Conservation (phyloP, 805 yeast species). For the Sungouiella thailandica region DNA sequence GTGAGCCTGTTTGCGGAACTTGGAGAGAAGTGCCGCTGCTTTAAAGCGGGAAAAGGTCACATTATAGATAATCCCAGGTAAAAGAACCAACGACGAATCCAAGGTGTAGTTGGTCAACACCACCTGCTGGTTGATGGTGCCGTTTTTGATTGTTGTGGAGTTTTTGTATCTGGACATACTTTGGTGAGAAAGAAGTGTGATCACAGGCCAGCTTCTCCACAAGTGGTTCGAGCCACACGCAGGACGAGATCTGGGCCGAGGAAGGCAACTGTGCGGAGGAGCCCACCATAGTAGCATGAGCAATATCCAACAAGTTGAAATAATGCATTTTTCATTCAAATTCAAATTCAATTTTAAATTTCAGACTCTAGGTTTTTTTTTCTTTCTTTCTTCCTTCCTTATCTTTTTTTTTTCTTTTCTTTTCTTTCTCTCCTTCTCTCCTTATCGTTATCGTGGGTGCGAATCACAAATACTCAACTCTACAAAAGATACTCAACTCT, state of each 20-base stretch:
- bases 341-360: too few relatives aligned
- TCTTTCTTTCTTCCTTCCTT: too few relatives aligned
- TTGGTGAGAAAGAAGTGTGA: neutral
- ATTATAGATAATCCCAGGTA: conserved; percentile 61
- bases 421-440: too few relatives aligned
- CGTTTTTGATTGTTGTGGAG: conserved; percentile 4
- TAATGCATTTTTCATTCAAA: too few relatives aligned
- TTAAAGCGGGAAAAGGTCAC: conserved; percentile 46
- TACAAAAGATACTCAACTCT: too few relatives aligned
- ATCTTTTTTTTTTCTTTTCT: too few relatives aligned
- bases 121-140: conserved; percentile 12
- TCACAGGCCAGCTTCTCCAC: neutral
- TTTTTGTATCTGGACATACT: conserved; percentile 5
- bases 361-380: too few relatives aligned
- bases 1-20: conserved; percentile 29
- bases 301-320: too few relatives aligned
- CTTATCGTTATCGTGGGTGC: too few relatives aligned
- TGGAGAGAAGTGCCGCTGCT: conserved; percentile 43
- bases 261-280: conserved; percentile 1
- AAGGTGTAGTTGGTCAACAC: conserved; percentile 37
- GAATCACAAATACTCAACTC: too few relatives aligned
- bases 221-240: neutral
- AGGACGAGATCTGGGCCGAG: conserved; percentile 1
- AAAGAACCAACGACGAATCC: conserved; percentile 42
- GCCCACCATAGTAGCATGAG: too few relatives aligned